Base-by-base conservation (phyloP, 2,329 filamentous ascomycete species). In the Phaeomoniella chlamydospora region DNA sequence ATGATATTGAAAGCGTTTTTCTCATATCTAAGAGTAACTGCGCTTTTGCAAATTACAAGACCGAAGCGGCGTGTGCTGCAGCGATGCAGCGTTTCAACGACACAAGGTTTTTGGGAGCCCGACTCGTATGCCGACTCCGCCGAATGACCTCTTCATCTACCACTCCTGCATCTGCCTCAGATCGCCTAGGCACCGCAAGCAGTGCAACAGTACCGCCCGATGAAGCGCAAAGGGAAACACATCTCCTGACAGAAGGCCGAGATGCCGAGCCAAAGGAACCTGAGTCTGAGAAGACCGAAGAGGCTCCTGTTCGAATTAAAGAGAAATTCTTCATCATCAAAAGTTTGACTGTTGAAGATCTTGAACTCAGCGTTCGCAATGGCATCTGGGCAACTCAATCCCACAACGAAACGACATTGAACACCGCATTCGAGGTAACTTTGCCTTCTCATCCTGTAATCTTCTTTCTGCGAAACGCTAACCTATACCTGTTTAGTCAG, bases 1-100 rank as follows among this genome's bases (percentile, higher is more conserved):
- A 67, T 30, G 72, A 86, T 1, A 74, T 96, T 15, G 82, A 94
- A 53, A 94, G 86, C 33, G 64, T 96, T 0, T 94, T 96, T 46
- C 63, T 96, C 22, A 96, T 96, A 29, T 88, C 87, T 0, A 94
- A 94, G 56, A 94, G 87, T 54, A 94, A 94, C 52, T 96, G 88
- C 51, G 88, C 87, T 0, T 96, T 96, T 61, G 85, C 93, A 44
- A 96, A 96, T 51, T 96, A 92, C 55, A 82, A 78, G 43, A 80
- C 84, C 35, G 86, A 94, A 48, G 61, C 66, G 3, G 74, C 76
- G 4, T 94, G 86, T 51, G 61, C 72, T 4, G 68, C 72, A 5
- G 88, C 88, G 0, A 83, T 94, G 62, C 70, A 76, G 32, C 77
- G 83, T 45, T 80, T 96, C 31, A 85, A 96, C 54, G 87, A 96